A percentile compares a stretch with the other conserved stretches of the same genome.
Evolutionary conservation across 441 rosid species (phyloP).

Genomic region (Populus hybrid): DNA sequence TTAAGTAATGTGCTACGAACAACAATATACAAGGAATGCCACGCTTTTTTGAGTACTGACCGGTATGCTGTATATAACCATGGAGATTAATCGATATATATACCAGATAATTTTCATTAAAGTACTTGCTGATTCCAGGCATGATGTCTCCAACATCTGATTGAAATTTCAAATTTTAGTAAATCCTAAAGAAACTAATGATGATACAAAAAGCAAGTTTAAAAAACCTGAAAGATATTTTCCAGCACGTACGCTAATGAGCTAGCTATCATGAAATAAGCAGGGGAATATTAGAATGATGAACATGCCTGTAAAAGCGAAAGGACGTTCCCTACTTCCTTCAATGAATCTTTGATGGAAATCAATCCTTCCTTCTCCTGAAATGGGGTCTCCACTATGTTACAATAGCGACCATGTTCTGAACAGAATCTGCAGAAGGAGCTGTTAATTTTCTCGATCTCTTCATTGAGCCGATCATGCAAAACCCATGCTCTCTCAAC

Average conservation of each 20-base stretch:
- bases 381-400: conserved; percentile 24
- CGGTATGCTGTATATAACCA: too few relatives aligned
- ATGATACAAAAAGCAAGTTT: not conserved
- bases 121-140: not conserved
- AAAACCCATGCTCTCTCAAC: conserved; percentile 37
- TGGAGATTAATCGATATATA: too few relatives aligned
- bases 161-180: not conserved
- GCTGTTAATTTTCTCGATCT: conserved; percentile 17
- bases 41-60: not conserved
- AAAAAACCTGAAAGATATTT: not conserved
- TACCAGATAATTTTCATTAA: too few relatives aligned
- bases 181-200: not conserved
- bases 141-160: not conserved
- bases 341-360: conserved; percentile 38
- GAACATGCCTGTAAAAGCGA: conserved; percentile 28
- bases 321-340: conserved; percentile 29
- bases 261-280: not conserved
- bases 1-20: not conserved
- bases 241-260: not conserved
- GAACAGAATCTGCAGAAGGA: conserved; percentile 33
- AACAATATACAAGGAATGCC: not conserved
- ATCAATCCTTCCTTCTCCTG: conserved; percentile 31
- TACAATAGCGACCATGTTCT: conserved; percentile 25
- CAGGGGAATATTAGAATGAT: not conserved
- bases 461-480: conserved; percentile 25